These are phyloP conservation scores for Boletus barrowsii DNA, from an alignment of 768 basidiomycete species.

Conservation along the genomic window DNA sequence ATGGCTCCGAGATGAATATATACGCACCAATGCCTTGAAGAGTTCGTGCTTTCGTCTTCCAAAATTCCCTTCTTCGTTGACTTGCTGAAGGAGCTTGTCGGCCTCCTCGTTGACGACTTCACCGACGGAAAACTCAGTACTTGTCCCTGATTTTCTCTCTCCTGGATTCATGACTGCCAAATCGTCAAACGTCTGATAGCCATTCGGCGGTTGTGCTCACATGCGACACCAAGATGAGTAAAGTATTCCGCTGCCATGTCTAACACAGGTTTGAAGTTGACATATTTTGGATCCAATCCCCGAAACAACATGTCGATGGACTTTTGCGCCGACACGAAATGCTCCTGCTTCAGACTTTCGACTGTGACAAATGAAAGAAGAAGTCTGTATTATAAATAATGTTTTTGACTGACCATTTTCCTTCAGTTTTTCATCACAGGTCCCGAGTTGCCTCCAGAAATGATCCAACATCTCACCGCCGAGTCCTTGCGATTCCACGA, in stretches of 20 bases:
- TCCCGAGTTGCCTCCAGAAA: slow-evolving; percentile 2
- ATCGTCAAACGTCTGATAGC: not conserved
- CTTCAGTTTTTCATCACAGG: not conserved
- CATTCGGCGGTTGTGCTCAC: not conserved
- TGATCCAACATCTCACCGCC: not conserved
- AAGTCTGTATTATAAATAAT: not conserved
- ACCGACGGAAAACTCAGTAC: not conserved
- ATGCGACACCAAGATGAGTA: slow-evolving; percentile 1
- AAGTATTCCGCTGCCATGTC: not conserved
- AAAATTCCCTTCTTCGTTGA: not conserved
- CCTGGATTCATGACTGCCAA: not conserved
- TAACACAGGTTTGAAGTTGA: not conserved
- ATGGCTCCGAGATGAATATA: not conserved
- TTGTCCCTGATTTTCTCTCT: not conserved
- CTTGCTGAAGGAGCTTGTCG: not conserved
- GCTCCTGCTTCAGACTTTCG: not conserved
- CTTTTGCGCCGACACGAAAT: not conserved
- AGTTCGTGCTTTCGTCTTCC: not conserved
- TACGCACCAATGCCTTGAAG: slow-evolving; percentile 6
- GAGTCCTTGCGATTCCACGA: not conserved
- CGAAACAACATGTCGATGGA: not conserved
- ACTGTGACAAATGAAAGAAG: slow-evolving; percentile 1
- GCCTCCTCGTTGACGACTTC: not conserved
- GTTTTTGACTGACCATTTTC: not conserved
- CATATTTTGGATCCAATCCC: not conserved